Evolutionary conservation across 1,139 yeast species (phyloP).

Genomic region (Suhomyces coccinellae): DNA sequence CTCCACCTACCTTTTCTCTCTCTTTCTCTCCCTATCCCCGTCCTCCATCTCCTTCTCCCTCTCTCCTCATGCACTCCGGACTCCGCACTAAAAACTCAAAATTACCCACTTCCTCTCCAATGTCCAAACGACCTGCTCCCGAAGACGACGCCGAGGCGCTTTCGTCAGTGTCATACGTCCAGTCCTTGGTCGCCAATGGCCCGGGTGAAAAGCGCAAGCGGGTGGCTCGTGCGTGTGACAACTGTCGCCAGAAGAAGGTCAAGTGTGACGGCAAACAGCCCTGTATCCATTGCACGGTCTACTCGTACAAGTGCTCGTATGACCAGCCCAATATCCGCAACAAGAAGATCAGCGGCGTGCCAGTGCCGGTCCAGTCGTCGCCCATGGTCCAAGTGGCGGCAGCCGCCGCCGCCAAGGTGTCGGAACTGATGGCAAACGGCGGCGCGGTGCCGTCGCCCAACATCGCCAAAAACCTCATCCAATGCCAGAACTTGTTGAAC

Average conservation of each 20-base stretch:
- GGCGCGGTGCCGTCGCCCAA: constrained; percentile 8
- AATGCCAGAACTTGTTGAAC: constrained; percentile 28
- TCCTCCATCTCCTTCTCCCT: not conserved
- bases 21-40: not conserved
- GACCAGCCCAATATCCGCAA: constrained; percentile 74
- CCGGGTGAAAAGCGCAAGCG: constrained; percentile 57
- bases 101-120: not conserved
- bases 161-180: not conserved
- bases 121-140: not conserved
- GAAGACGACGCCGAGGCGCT: not conserved
- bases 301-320: constrained; percentile 70
- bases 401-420: constrained; percentile 15
- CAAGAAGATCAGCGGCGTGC: constrained; percentile 37
- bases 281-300: constrained; percentile 87
- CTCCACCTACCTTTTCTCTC: not conserved
- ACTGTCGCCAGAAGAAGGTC: constrained; percentile 75
- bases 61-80: not conserved
- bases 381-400: constrained; percentile 20
- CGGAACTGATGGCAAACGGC: constrained; percentile 2
- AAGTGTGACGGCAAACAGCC: constrained; percentile 88
- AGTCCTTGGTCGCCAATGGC: not conserved
- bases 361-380: constrained; percentile 24
- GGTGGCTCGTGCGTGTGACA: constrained; percentile 83
- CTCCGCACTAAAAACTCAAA: not conserved
- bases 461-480: constrained; percentile 18